Conservation (phyloP, 2,329 filamentous ascomycete species). For the Erysiphe pulchra region DNA sequence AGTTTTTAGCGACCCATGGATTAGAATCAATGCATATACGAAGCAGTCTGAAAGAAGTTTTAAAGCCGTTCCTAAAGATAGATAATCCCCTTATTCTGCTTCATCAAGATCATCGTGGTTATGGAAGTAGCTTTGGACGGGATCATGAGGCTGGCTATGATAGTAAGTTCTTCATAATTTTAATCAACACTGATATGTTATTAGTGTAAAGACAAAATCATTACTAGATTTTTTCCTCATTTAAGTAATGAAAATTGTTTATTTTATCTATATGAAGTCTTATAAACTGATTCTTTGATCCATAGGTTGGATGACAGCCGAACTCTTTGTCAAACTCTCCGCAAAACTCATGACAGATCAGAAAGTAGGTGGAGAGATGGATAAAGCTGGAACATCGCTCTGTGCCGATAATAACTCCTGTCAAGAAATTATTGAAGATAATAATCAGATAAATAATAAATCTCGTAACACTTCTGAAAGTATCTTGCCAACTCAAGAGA, state of each 20-base stretch:
- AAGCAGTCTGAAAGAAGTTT: conserved; percentile 22
- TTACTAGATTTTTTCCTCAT: background rate
- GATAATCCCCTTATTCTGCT: conserved; percentile 18
- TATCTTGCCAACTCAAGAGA: background rate
- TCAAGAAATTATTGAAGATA: background rate
- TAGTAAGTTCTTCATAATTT: conserved; percentile 16
- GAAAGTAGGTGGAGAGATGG: background rate
- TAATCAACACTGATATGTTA: background rate
- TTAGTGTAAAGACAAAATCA: background rate
- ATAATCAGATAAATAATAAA: background rate
- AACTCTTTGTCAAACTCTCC: conserved; percentile 16
- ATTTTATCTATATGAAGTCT: too few relatives aligned
- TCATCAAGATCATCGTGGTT: conserved; percentile 13
- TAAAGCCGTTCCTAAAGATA: conserved; percentile 17
- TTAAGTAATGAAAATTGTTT: too few relatives aligned
- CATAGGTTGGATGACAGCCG: conserved; percentile 18
- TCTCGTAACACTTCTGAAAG: background rate
- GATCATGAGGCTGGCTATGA: conserved; percentile 35
- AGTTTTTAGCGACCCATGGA: conserved; percentile 23
- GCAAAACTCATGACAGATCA: conserved; percentile 6
- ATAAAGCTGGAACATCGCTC: background rate
- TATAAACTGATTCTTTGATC: too few relatives aligned
- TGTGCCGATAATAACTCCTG: background rate
- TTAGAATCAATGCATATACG: conserved; percentile 16
- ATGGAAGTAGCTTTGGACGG: conserved; percentile 5